phyloP scores from a whole-genome alignment of 23 red algal genomes.

The Gracilaria gracilis region DNA sequence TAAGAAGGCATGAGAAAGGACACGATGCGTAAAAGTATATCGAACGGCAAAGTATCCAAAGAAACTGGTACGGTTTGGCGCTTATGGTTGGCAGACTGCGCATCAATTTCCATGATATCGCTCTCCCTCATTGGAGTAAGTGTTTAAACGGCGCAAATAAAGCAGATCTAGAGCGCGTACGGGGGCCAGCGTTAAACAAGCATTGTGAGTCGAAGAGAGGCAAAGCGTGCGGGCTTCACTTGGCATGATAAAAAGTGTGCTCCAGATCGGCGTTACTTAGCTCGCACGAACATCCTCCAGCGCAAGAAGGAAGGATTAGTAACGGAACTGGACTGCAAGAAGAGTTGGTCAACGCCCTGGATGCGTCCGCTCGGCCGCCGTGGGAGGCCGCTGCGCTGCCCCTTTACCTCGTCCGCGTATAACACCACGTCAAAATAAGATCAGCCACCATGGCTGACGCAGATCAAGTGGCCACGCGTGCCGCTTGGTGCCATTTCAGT shows the following conservation, averaged over 20 bases:
- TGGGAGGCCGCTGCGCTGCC: too few relatives aligned
- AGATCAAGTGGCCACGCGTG: neutral
- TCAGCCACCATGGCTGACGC: neutral
- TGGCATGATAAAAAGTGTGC: neutral
- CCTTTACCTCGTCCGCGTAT: neutral
- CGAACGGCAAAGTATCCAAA: conserved; percentile 1
- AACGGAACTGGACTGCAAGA: neutral
- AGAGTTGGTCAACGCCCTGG: neutral
- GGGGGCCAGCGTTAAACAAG: neutral
- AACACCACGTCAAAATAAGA: neutral
- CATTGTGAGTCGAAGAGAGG: neutral
- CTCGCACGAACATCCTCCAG: neutral
- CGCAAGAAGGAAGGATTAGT: neutral
- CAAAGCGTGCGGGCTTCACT: neutral
- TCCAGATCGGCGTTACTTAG: neutral
- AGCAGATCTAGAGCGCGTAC: neutral
- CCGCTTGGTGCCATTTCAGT: neutral
- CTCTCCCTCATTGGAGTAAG: neutral
- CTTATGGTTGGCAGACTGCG: neutral
- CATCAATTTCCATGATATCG: neutral
- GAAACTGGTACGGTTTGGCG: neutral
- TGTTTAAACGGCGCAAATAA: neutral
- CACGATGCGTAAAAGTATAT: conserved; percentile 2
- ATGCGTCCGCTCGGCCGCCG: neutral
- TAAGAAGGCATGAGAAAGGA: conserved; percentile 11